Percentiles rank a stretch among this genome's conserved stretches.
Evolutionary conservation across 257 asterid species (phyloP).

Genomic region (Solanum bukasovii): DNA sequence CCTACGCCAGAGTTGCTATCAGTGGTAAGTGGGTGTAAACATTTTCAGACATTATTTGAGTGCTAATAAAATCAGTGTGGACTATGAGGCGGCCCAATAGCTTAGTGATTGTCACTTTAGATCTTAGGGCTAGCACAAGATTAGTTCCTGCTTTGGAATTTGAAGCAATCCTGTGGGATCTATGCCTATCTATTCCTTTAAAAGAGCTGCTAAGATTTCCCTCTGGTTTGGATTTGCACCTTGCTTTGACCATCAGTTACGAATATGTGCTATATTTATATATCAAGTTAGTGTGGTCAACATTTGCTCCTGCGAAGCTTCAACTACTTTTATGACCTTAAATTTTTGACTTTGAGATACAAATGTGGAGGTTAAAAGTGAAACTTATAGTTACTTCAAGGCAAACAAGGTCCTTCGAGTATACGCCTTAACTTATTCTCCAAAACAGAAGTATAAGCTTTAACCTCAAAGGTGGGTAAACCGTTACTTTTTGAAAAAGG

Average conservation of each 20-base stretch:
- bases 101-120: not conserved
- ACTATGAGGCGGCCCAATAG: not conserved
- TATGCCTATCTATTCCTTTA: not conserved
- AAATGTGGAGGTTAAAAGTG: not conserved
- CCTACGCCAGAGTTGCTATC: not conserved
- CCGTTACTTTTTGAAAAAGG: not conserved
- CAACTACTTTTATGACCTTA: not conserved
- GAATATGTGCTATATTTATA: not conserved
- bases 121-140: not conserved
- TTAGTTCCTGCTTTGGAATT: not conserved
- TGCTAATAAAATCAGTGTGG: not conserved
- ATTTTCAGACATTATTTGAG: not conserved
- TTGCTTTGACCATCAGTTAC: not conserved
- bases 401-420: not conserved
- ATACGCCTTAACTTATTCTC: not conserved
- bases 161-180: not conserved
- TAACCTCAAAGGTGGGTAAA: not conserved
- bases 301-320: not conserved
- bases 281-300: not conserved
- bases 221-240: not conserved
- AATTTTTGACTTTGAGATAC: not conserved
- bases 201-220: not conserved
- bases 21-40: not conserved
- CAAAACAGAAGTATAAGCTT: not conserved
- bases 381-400: not conserved